Conservation (phyloP, 2,329 filamentous ascomycete genomes). For the Coniochaeta ligniaria region DNA sequence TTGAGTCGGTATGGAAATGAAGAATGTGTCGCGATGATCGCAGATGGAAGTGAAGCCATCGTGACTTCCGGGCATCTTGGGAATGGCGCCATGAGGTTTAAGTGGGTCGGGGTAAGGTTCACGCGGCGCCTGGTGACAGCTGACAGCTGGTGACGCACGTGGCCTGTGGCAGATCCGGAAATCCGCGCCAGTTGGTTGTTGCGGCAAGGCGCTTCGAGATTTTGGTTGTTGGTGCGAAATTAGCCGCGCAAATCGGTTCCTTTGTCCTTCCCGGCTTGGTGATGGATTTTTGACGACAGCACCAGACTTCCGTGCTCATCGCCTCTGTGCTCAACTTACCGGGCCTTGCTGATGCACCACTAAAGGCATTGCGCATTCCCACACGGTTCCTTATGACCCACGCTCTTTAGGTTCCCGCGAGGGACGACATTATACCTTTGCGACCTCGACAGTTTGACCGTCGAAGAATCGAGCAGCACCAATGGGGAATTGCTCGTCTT, state of each 20-base stretch:
- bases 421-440: not conserved
- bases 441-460: not conserved
- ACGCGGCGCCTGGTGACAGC: not conserved
- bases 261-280: not conserved
- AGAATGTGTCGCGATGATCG: no score
- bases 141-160: not conserved
- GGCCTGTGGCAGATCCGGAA: not conserved
- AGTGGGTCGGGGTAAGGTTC: no score
- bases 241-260: not conserved
- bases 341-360: not conserved
- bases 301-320: not conserved
- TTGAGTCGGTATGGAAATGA: no score
- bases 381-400: not conserved
- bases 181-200: not conserved
- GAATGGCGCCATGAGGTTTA: no score
- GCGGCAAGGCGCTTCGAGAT: not conserved
- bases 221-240: not conserved
- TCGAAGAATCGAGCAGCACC: not conserved
- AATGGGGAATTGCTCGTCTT: constrained; percentile 58
- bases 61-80: no score
- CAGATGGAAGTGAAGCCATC: no score
- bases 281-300: not conserved
- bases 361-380: not conserved
- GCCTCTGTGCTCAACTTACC: not conserved
- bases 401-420: not conserved